A percentile compares a stretch with the other conserved stretches of the same genome.
Conservation (phyloP, 768 basidiomycete species). For the Macrolepiota albuminosa region DNA sequence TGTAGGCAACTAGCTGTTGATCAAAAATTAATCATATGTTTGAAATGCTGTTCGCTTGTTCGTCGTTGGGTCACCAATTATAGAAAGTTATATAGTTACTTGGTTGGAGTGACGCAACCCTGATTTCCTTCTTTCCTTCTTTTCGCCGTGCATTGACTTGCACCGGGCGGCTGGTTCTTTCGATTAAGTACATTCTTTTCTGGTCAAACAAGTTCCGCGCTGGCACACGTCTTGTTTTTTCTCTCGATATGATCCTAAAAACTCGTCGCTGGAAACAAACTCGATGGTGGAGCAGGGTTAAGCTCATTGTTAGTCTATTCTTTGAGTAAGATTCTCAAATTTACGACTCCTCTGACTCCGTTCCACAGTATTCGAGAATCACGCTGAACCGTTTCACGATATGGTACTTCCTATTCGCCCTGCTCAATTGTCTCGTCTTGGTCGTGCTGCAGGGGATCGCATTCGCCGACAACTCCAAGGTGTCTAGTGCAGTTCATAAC, state of each 20-base stretch:
- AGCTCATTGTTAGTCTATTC: slow-evolving; percentile 21
- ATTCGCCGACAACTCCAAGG: slow-evolving; percentile 31
- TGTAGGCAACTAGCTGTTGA: background rate
- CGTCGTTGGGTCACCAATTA: background rate
- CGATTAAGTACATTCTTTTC: background rate
- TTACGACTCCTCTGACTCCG: background rate
- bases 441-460: slow-evolving; percentile 35
- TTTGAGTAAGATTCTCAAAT: background rate
- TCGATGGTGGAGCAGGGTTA: slow-evolving; percentile 20
- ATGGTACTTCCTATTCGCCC: slow-evolving; percentile 41
- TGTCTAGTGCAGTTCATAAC: background rate
- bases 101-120: background rate
- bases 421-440: slow-evolving; percentile 37
- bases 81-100: background rate
- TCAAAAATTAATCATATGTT: background rate
- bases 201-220: background rate
- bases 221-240: background rate
- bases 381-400: slow-evolving; percentile 46
- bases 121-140: slow-evolving; percentile 2
- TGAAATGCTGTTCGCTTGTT: background rate
- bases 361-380: slow-evolving; percentile 38
- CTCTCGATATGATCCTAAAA: slow-evolving; percentile 6
- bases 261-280: slow-evolving; percentile 14
- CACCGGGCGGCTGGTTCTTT: slow-evolving; percentile 11
- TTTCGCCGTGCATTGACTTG: slow-evolving; percentile 11